Conservation (phyloP, 768 basidiomycete genomes). For the Phylloporus scabripes region DNA sequence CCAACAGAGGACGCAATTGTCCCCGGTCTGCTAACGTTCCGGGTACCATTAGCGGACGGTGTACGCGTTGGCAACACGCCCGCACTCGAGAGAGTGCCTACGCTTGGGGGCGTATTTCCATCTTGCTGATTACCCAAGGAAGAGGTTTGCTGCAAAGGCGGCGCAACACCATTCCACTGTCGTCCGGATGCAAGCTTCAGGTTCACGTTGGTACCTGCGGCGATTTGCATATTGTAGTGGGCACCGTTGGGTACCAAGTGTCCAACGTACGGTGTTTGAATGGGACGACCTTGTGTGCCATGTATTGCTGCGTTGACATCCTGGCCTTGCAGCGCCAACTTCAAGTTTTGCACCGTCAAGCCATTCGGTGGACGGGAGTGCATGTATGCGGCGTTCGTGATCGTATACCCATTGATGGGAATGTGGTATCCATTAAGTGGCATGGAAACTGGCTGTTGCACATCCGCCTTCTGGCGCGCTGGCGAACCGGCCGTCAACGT, state of each 20-base stretch:
- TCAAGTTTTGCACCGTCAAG: slow-evolving; percentile 53
- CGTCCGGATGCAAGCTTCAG: slow-evolving; percentile 36
- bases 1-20: slow-evolving; percentile 17
- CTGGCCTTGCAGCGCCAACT: slow-evolving; percentile 45
- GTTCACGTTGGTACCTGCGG: slow-evolving; percentile 24
- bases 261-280: slow-evolving; percentile 29
- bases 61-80: slow-evolving; percentile 39
- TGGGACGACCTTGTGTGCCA: slow-evolving; percentile 32
- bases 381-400: slow-evolving; percentile 33
- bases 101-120: slow-evolving; percentile 22
- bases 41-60: slow-evolving; percentile 56
- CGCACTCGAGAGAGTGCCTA: slow-evolving; percentile 32
- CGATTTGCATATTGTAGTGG: slow-evolving; percentile 29
- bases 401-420: slow-evolving; percentile 36
- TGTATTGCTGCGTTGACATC: slow-evolving; percentile 36
- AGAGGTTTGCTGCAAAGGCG: slow-evolving; percentile 21
- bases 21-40: slow-evolving; percentile 34
- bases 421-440: slow-evolving; percentile 47
- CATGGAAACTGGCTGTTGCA: slow-evolving; percentile 37
- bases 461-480: slow-evolving; percentile 45
- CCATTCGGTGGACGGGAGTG: slow-evolving; percentile 35
- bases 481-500: slow-evolving; percentile 32
- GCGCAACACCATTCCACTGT: slow-evolving; percentile 33
- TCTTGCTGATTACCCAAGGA: slow-evolving; percentile 23
- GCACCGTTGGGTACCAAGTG: slow-evolving; percentile 25